phyloP scores from a whole-genome alignment of 2,329 filamentous ascomycete genomes.

The Tolypocladium pustulatum region DNA sequence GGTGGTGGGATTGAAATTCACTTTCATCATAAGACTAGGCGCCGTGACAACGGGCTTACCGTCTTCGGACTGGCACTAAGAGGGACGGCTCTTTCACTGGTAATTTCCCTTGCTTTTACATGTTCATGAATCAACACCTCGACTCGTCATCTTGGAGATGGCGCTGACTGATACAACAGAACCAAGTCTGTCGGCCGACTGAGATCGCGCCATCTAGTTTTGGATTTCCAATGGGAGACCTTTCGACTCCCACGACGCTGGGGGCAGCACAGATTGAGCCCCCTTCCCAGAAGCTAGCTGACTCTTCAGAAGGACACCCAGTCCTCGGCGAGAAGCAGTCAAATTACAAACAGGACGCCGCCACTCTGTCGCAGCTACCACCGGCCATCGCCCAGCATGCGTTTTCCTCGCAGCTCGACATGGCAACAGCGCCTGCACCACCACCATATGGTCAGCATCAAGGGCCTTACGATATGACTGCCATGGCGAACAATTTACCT shows the following conservation, averaged over 20 bases:
- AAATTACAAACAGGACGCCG: neutral
- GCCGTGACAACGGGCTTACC: neutral
- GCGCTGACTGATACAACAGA: neutral
- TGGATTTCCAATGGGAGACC: constrained; percentile 22
- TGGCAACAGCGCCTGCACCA: constrained; percentile 20
- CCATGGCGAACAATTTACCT: constrained; percentile 33
- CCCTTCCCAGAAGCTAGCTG: constrained; percentile 4
- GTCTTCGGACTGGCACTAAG: neutral
- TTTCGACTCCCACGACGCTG: constrained; percentile 11
- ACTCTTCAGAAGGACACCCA: neutral
- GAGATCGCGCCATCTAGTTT: neutral
- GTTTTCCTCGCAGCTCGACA: constrained; percentile 32
- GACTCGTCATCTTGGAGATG: neutral
- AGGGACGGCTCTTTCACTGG: neutral
- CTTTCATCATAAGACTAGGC: neutral
- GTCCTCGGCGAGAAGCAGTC: neutral
- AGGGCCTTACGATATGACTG: constrained; percentile 35
- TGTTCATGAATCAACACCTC: neutral
- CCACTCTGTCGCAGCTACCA: neutral
- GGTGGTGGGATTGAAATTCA: neutral
- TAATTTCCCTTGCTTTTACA: neutral
- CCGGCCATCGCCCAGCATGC: constrained; percentile 19
- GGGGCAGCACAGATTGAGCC: constrained; percentile 8
- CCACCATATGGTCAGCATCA: constrained; percentile 9
- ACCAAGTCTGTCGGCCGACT: neutral